Evolutionary conservation across 441 rosid genomes (phyloP).

Genomic region (Hypseocharis bilobata): DNA sequence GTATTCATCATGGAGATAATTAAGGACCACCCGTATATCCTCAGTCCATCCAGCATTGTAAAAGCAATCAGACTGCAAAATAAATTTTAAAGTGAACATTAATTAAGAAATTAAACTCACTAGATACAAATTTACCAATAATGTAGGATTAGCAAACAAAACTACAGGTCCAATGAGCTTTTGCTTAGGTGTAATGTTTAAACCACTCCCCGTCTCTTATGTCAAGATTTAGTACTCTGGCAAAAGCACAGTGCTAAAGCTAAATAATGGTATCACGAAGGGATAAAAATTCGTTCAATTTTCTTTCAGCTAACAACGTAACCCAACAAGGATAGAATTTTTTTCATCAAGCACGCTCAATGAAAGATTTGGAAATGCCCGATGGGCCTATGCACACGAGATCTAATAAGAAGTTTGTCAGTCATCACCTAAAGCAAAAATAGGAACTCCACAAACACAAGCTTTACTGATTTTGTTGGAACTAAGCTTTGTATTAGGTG

Average conservation of each 20-base stretch:
- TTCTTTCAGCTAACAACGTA: too few relatives aligned
- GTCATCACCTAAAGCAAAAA: background rate
- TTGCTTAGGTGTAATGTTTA: background rate
- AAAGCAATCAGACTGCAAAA: constrained; percentile 26
- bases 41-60: constrained; percentile 30
- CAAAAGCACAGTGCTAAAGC: background rate
- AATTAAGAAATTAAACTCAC: background rate
- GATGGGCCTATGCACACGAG: background rate
- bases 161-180: background rate
- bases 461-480: too few relatives aligned
- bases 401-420: background rate
- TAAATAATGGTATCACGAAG: background rate
- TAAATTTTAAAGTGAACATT: background rate
- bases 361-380: background rate
- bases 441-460: background rate
- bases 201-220: background rate
- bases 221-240: background rate
- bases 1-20: constrained; percentile 22
- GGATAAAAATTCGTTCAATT: too few relatives aligned
- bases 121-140: background rate
- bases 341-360: background rate
- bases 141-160: background rate
- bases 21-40: constrained; percentile 20
- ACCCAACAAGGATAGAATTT: too few relatives aligned
- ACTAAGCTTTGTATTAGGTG: too few relatives aligned